Conservation (phyloP, 352 stramenopile genomes). For the Globisporangium uncinulatum region DNA sequence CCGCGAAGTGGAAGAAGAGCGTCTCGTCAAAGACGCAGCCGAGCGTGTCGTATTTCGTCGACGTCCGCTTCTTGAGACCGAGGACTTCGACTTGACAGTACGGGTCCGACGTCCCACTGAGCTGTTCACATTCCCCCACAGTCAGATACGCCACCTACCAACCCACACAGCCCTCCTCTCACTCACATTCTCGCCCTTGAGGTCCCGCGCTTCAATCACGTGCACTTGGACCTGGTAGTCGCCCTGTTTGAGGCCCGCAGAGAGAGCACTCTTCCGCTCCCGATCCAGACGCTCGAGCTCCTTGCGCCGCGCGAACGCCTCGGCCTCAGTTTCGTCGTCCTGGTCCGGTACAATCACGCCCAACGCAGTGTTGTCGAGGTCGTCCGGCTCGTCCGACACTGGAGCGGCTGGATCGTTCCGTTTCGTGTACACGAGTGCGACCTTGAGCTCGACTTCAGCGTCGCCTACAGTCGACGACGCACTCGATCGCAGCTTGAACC, state of each 20-base stretch:
- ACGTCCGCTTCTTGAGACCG: slow-evolving; percentile 63
- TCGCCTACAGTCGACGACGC: slow-evolving; percentile 33
- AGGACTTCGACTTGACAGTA: slow-evolving; percentile 83
- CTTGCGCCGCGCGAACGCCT: slow-evolving; percentile 26
- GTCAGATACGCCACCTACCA: background rate
- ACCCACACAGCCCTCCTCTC: background rate
- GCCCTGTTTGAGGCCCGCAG: slow-evolving; percentile 52
- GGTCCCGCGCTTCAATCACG: slow-evolving; percentile 80
- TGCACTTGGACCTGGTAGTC: slow-evolving; percentile 86
- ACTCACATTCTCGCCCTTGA: slow-evolving; percentile 83
- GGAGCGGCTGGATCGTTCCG: slow-evolving; percentile 39
- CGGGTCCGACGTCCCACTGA: slow-evolving; percentile 86
- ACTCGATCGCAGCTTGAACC: slow-evolving; percentile 43
- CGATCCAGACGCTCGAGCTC: slow-evolving; percentile 48
- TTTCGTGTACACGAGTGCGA: slow-evolving; percentile 59
- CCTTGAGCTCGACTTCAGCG: slow-evolving; percentile 53
- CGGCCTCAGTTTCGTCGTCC: slow-evolving; percentile 75
- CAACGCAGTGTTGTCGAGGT: slow-evolving; percentile 7
- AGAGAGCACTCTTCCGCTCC: slow-evolving; percentile 40
- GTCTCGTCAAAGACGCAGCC: slow-evolving; percentile 89
- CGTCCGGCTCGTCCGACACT: slow-evolving; percentile 9
- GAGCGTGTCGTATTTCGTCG: slow-evolving; percentile 74
- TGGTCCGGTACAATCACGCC: slow-evolving; percentile 46
- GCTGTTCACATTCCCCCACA: slow-evolving; percentile 17
- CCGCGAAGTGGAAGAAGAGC: slow-evolving; percentile 86